These are phyloP conservation scores for Mycogone perniciosa DNA, from an alignment of 2,329 filamentous ascomycete genomes.

Conservation along the genomic window DNA sequence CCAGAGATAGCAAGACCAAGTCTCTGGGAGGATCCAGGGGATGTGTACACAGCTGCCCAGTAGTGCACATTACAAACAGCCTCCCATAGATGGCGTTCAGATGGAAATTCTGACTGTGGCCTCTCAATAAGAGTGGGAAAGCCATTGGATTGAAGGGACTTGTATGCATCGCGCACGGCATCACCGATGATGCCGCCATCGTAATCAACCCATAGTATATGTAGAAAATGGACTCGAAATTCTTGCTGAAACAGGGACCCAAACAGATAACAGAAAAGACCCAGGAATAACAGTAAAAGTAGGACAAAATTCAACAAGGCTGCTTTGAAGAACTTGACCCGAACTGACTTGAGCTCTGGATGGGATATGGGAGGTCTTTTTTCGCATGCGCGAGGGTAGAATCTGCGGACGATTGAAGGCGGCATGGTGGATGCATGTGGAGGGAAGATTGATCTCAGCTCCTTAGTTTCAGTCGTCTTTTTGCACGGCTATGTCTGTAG, in stretches of 20 bases:
- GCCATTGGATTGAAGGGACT: slow-evolving; percentile 9
- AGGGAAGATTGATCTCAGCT: too few species aligned
- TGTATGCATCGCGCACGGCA: slow-evolving; percentile 18
- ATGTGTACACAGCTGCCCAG: slow-evolving; percentile 18
- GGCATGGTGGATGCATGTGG: neutral
- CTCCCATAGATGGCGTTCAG: slow-evolving; percentile 6
- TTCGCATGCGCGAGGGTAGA: slow-evolving; percentile 16
- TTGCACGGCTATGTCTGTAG: too few species aligned
- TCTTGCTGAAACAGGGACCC: slow-evolving; percentile 18
- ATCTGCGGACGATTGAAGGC: neutral
- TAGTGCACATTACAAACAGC: slow-evolving; percentile 15
- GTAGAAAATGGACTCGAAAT: slow-evolving; percentile 13
- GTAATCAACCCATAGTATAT: slow-evolving; percentile 20
- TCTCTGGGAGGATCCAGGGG: slow-evolving; percentile 9
- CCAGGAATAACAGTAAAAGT: slow-evolving; percentile 36
- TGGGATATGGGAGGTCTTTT: slow-evolving; percentile 6
- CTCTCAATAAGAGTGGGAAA: slow-evolving; percentile 17
- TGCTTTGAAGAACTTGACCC: slow-evolving; percentile 15
- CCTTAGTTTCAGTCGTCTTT: too few species aligned
- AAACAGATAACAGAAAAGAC: slow-evolving; percentile 19
- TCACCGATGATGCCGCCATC: slow-evolving; percentile 18
- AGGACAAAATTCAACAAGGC: slow-evolving; percentile 15
- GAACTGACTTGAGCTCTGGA: slow-evolving; percentile 7
- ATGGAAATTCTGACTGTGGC: slow-evolving; percentile 9
- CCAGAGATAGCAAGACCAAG: slow-evolving; percentile 13